Conservation (phyloP, 2,329 filamentous ascomycete species). For the Aspergillus piperis region DNA sequence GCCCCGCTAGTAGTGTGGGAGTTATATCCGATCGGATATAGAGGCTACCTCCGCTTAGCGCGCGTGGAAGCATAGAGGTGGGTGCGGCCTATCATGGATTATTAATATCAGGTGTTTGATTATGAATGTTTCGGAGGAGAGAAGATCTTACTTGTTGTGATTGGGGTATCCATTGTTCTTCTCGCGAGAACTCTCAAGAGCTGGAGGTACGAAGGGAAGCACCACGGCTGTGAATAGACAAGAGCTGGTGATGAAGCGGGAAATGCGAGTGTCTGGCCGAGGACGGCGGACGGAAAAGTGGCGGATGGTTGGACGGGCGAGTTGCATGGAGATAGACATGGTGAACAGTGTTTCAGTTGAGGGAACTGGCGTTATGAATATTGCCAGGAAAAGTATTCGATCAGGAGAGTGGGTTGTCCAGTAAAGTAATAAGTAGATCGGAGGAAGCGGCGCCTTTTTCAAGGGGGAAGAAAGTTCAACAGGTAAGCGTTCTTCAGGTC, state of each 20-base stretch:
- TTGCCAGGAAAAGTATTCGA: neutral
- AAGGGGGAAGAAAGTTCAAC: neutral
- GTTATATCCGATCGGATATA: slow-evolving; percentile 9
- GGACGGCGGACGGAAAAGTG: slow-evolving; percentile 48
- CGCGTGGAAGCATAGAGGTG: slow-evolving; percentile 47
- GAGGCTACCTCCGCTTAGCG: slow-evolving; percentile 26
- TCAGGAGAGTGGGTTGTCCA: neutral
- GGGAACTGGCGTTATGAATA: neutral
- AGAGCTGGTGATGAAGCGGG: slow-evolving; percentile 44
- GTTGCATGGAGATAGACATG: slow-evolving; percentile 25
- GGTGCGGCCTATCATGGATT: slow-evolving; percentile 31
- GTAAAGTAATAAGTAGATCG: neutral
- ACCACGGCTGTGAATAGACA: slow-evolving; percentile 47
- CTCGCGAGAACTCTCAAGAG: slow-evolving; percentile 48
- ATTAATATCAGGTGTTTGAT: slow-evolving; percentile 3
- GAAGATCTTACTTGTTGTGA: slow-evolving; percentile 38
- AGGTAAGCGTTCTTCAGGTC: neutral
- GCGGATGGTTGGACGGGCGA: slow-evolving; percentile 42
- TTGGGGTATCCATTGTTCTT: slow-evolving; percentile 41
- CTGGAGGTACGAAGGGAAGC: slow-evolving; percentile 50
- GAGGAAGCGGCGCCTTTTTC: neutral
- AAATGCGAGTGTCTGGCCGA: slow-evolving; percentile 40
- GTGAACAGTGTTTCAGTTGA: slow-evolving; percentile 7
- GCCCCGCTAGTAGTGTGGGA: neutral
- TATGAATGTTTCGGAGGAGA: neutral